Evolutionary conservation across 1,284 basidiomycete species (phyloP).

Genomic region (Lentinula novae-zelandiae): DNA sequence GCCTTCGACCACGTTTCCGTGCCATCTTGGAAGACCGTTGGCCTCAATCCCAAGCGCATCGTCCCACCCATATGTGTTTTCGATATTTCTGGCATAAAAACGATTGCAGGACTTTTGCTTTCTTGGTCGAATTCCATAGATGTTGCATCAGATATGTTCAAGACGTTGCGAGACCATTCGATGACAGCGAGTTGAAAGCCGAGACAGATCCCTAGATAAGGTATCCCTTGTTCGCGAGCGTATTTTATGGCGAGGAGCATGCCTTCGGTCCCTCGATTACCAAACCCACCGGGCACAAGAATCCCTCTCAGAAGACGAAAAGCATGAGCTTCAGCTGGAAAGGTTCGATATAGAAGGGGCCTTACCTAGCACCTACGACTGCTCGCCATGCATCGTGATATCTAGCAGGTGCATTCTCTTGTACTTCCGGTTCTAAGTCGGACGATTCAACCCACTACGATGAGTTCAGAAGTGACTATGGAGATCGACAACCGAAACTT

Average conservation of each 20-base stretch:
- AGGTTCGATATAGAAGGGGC: constrained; percentile 12
- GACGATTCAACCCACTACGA: constrained; percentile 95
- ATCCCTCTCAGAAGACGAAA: constrained; percentile 68
- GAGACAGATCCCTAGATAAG: constrained; percentile 96
- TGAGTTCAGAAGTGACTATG: constrained; percentile 11
- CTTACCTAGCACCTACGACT: constrained; percentile 85
- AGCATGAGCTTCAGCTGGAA: constrained; percentile 9
- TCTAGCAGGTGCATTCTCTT: constrained; percentile 77
- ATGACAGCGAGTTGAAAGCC: constrained; percentile 98
- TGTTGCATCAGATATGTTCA: constrained; percentile 78
- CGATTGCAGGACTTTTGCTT: constrained; percentile 71
- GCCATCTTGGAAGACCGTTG: constrained; percentile 81
- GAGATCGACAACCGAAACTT: constrained; percentile 21
- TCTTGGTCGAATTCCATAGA: constrained; percentile 78
- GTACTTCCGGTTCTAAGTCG: constrained; percentile 81
- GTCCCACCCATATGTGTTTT: constrained; percentile 98
- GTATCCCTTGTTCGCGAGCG: constrained; percentile 92
- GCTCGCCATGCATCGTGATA: constrained; percentile 97
- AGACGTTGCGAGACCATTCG: constrained; percentile 90
- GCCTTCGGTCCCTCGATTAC: constrained; percentile 90
- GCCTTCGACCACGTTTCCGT: constrained; percentile 64
- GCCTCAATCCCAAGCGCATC: constrained; percentile 94
- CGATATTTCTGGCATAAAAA: constrained; percentile 99
- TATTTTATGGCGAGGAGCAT: constrained; percentile 98
- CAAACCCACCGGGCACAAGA: constrained; percentile 95